phyloP scores from a whole-genome alignment of 768 basidiomycete species.

The Pleurotus citrinopileatus region DNA sequence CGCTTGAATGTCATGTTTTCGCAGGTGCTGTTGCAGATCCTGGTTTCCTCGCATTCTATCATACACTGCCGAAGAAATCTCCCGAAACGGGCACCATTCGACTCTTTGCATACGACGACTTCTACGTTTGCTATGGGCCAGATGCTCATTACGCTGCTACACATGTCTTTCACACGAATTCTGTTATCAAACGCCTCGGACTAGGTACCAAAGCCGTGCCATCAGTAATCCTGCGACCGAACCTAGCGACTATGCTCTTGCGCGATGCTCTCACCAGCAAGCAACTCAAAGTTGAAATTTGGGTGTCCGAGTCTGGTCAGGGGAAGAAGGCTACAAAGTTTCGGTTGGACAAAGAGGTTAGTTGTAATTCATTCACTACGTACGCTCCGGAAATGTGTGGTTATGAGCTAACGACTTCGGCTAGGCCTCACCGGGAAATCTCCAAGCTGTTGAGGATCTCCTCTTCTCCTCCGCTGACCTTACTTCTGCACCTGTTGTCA shows the following conservation, averaged over 20 bases:
- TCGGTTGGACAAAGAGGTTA: slow-evolving; percentile 75
- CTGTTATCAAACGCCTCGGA: slow-evolving; percentile 91
- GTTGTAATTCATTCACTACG: slow-evolving; percentile 12
- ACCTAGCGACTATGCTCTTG: slow-evolving; percentile 77
- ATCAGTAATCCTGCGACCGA: slow-evolving; percentile 72
- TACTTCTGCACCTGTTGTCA: slow-evolving; percentile 79
- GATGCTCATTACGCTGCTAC: slow-evolving; percentile 89
- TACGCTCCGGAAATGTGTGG: too few relatives aligned
- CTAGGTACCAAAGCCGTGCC: slow-evolving; percentile 58
- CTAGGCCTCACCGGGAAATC: slow-evolving; percentile 65
- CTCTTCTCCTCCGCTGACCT: slow-evolving; percentile 83
- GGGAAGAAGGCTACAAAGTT: slow-evolving; percentile 78
- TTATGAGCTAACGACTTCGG: background rate
- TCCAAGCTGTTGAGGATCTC: slow-evolving; percentile 74
- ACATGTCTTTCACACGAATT: slow-evolving; percentile 82
- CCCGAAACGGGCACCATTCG: slow-evolving; percentile 81
- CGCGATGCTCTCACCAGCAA: slow-evolving; percentile 87
- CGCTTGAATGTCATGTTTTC: too few relatives aligned
- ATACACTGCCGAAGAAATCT: slow-evolving; percentile 58
- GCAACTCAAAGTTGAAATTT: slow-evolving; percentile 93
- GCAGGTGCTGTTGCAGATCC: slow-evolving; percentile 68
- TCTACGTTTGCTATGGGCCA: slow-evolving; percentile 83
- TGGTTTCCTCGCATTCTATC: slow-evolving; percentile 75
- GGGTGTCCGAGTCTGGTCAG: slow-evolving; percentile 68
- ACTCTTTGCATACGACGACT: slow-evolving; percentile 79